Evolutionary conservation across 257 asterid genomes (phyloP).

Genomic region (Przewalskia tangutica): DNA sequence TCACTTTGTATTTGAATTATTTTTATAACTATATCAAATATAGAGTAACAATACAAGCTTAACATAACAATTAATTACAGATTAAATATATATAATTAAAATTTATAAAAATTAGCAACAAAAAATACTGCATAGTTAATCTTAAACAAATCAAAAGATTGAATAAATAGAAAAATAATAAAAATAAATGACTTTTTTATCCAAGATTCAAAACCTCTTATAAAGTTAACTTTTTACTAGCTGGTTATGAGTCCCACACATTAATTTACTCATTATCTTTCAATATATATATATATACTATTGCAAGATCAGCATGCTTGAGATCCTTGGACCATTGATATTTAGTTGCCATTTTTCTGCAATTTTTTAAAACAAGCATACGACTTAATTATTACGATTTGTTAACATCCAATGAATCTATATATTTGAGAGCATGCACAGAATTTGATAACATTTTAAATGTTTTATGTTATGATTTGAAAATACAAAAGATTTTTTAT

Average conservation of each 20-base stretch:
- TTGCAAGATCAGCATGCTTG: constrained; percentile 11
- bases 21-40: accelerated
- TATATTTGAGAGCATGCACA: not conserved
- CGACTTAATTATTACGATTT: not conserved
- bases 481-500: not conserved
- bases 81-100: not conserved
- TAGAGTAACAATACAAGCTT: not conserved
- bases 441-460: constrained; percentile 2
- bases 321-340: constrained; percentile 2
- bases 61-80: not conserved
- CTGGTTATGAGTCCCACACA: not conserved
- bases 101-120: not conserved
- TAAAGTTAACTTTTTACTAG: constrained; percentile 2
- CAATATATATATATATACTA: not conserved
- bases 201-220: not conserved
- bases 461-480: not conserved
- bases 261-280: not conserved
- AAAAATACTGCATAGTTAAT: not conserved
- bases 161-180: not conserved
- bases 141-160: not conserved
- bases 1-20: not conserved
- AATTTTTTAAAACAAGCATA: not conserved
- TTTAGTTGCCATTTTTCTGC: not conserved
- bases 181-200: not conserved
- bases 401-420: constrained; percentile 1